Evolutionary conservation across 305 asterid genomes (phyloP).

Genomic region (Withania somnifera): DNA sequence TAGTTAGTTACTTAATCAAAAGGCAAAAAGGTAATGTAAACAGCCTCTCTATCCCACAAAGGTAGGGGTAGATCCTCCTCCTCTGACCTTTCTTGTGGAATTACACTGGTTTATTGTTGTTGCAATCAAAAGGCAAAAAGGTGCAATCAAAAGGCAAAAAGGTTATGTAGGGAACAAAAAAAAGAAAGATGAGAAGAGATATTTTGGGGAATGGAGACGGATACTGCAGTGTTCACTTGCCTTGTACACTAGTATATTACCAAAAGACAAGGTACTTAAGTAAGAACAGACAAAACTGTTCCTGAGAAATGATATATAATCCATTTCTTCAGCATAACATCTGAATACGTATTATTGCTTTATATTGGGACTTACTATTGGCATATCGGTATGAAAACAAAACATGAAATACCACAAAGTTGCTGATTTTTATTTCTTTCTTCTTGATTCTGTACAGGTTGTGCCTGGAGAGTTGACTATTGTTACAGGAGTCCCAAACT

Average conservation of each 20-base stretch:
- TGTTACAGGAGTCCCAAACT: slow-evolving; percentile 95
- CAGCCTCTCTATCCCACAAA: no score
- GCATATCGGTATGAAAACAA: background rate
- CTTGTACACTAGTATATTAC: background rate
- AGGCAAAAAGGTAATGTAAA: background rate
- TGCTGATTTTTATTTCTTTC: background rate
- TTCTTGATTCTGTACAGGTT: slow-evolving; percentile 37
- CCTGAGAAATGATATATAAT: background rate
- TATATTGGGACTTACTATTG: background rate
- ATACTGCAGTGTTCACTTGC: background rate
- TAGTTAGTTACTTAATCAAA: background rate
- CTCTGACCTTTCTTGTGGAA: no score
- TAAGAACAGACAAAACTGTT: background rate
- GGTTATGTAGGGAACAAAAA: background rate
- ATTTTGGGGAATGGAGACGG: background rate
- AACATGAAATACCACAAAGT: background rate
- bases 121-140: background rate
- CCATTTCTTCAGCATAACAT: background rate
- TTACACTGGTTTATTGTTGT: no score
- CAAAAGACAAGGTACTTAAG: background rate
- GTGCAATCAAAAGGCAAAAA: background rate
- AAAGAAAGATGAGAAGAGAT: background rate
- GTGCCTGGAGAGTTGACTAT: slow-evolving; percentile 93
- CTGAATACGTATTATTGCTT: background rate
- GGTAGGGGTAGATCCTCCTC: no score